Percentiles rank a stretch among this genome's conserved stretches.
These are phyloP conservation scores for Pichia sp. DNA, from an alignment of 1,139 yeast genomes.

Conservation along the genomic window DNA sequence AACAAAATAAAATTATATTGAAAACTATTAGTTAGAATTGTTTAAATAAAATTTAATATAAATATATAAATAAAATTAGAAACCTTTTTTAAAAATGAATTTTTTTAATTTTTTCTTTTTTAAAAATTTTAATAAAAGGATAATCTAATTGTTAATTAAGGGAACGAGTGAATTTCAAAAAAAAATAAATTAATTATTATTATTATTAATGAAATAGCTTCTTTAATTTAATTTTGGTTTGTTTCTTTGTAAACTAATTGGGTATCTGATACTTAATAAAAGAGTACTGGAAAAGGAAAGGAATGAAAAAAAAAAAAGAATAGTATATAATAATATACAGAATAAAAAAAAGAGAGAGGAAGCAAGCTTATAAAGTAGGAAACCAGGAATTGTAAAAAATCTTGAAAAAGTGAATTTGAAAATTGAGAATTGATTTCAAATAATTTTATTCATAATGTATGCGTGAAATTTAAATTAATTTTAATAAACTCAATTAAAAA, in stretches of 20 bases:
- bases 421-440: not conserved
- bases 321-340: not conserved
- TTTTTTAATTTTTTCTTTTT: too few species aligned
- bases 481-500: too few species aligned
- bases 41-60: not conserved
- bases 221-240: too few species aligned
- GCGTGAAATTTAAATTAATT: too few species aligned
- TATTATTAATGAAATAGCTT: too few species aligned
- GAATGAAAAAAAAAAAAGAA: not conserved
- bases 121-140: too few species aligned
- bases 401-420: not conserved
- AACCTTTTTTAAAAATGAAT: too few species aligned
- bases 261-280: constrained; percentile 16
- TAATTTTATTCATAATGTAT: too few species aligned
- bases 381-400: not conserved
- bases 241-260: not conserved
- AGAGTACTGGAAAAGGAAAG: constrained; percentile 11
- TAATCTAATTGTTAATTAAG: too few species aligned
- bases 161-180: constrained; percentile 4
- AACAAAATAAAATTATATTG: not conserved
- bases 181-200: not conserved
- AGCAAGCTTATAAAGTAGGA: not conserved
- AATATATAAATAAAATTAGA: not conserved
- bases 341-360: not conserved
- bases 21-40: not conserved